phyloP scores from a whole-genome alignment of 2,329 filamentous ascomycete genomes.

The Aspergillus sp. region DNA sequence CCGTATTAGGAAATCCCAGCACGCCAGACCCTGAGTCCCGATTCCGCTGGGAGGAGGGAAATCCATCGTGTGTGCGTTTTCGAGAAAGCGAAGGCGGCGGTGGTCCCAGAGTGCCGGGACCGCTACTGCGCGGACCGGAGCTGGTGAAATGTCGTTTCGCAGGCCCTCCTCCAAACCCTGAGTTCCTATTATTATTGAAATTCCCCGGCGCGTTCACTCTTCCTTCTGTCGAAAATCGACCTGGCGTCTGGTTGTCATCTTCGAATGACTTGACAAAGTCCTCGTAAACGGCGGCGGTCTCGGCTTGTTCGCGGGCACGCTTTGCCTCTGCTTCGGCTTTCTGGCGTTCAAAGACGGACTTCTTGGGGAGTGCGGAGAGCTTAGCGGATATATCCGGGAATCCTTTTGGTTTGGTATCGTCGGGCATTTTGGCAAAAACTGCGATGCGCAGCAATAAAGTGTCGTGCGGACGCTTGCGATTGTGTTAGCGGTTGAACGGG shows the following conservation, averaged over 20 bases:
- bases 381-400: slow-evolving; percentile 73
- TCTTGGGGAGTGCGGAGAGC: slow-evolving; percentile 70
- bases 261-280: slow-evolving; percentile 73
- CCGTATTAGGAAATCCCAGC: slow-evolving; percentile 35
- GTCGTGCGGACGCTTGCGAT: background rate
- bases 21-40: slow-evolving; percentile 34
- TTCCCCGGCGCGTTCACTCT: slow-evolving; percentile 19
- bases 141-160: slow-evolving; percentile 58
- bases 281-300: slow-evolving; percentile 78
- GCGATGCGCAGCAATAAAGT: slow-evolving; percentile 15
- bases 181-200: slow-evolving; percentile 25
- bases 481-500: background rate
- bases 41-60: slow-evolving; percentile 29
- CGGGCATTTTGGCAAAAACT: slow-evolving; percentile 27
- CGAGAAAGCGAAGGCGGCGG: slow-evolving; percentile 34
- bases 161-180: slow-evolving; percentile 31
- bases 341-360: slow-evolving; percentile 81
- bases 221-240: slow-evolving; percentile 15
- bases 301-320: slow-evolving; percentile 71
- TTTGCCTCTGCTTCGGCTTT: slow-evolving; percentile 87
- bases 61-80: slow-evolving; percentile 40
- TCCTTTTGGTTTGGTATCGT: slow-evolving; percentile 30
- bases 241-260: slow-evolving; percentile 29
- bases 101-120: slow-evolving; percentile 44
- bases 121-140: slow-evolving; percentile 41